Evolutionary conservation across 164 flowering plant genomes (phyloP), one percentile per base, ranked within the genome.

Genomic region (Stephania japonica): DNA sequence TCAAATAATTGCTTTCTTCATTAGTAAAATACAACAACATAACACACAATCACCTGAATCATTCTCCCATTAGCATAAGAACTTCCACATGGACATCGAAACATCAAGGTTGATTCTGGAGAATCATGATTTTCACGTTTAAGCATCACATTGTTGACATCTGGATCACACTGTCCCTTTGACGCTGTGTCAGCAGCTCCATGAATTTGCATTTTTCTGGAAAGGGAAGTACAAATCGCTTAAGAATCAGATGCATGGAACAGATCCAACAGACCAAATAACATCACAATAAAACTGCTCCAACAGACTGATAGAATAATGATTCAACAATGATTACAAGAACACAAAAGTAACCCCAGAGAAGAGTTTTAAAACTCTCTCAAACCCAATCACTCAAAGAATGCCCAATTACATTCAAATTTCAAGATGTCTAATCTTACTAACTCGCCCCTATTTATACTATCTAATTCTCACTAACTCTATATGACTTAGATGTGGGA

Each of bases 51-150:
- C 65, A 95, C 99, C 98, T 89, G 77, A 62, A 96, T 85, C 89
- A 89, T 89, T 65, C 94, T 81, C 25, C 90, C 98, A 16, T 85
- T 83, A 13, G 74, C 79, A 77, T 89, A 80, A 42, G 91, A 70
- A 80, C 85, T 89, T 75, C 93, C 98, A 86, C 99, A 96, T 0
- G 83, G 86, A 78, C 99, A 96, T 2, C 97, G 91, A 75, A 91
- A 80, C 81, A 90, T 93, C 75, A 79, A 77, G 59, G 85, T 89
- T 41, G 78, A 32, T 41, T 81, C 85, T 63, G 72, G 80, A 21
- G 85, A 72, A 65, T 87, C 97, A 42, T 82, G 91, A 62, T 71
- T 69, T 78, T 90, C 98, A 68, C 88, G 94, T 78, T 86, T 90
- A 44, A 79, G 76, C 75, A 87, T 88, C 67, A 78, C 67, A 70